A percentile compares a stretch with the other conserved stretches of the same genome.
These are phyloP conservation scores for Stramenopiles sp. DNA, from an alignment of 352 stramenopile species.

Conservation along the genomic window DNA sequence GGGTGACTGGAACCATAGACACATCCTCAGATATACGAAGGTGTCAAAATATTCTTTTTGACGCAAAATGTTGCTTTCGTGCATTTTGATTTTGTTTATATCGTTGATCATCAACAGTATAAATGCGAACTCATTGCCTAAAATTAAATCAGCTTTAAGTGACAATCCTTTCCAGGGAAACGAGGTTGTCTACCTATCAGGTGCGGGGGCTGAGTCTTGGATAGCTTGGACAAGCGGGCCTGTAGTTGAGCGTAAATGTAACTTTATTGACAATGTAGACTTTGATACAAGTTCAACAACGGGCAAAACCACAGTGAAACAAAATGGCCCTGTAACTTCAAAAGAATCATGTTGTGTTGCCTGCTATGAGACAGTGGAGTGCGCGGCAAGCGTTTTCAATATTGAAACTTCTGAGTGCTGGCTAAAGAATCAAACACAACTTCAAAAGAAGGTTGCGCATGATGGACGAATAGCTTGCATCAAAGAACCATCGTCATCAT, in stretches of 20 bases:
- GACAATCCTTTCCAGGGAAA: not conserved
- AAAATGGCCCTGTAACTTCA: not conserved
- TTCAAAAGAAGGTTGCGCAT: not conserved
- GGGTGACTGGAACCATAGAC: no score
- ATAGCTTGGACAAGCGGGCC: not conserved
- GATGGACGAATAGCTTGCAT: not conserved
- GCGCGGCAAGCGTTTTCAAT: not conserved
- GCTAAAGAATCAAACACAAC: not conserved
- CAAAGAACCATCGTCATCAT: not conserved
- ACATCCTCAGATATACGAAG: no score
- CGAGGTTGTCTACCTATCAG: not conserved
- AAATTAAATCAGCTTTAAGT: not conserved
- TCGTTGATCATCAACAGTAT: no score
- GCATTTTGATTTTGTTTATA: no score
- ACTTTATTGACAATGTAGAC: not conserved
- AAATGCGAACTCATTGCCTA: no score
- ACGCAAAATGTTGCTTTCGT: no score
- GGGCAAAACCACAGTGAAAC: not conserved
- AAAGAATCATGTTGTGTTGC: not conserved
- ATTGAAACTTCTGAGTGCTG: not conserved
- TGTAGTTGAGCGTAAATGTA: not conserved
- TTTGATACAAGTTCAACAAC: not conserved
- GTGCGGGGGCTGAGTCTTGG: not conserved
- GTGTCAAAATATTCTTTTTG: no score
- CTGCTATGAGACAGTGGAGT: not conserved